These are phyloP conservation scores for Boletales sp. DNA, from an alignment of 768 basidiomycete species.

Conservation along the genomic window DNA sequence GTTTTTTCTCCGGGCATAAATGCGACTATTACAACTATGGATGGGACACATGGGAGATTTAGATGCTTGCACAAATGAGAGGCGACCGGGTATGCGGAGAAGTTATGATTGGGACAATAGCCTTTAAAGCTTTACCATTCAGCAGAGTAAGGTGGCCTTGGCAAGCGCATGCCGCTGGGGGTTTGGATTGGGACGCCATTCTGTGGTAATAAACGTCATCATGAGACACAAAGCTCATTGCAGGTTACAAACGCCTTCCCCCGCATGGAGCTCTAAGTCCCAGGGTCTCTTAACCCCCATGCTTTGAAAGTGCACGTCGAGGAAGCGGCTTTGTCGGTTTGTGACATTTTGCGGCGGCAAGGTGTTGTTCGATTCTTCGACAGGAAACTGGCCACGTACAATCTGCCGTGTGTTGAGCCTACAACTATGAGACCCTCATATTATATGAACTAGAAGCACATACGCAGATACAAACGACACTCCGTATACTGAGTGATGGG, in stretches of 20 bases:
- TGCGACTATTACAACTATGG: too few relatives aligned
- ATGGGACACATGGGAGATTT: neutral
- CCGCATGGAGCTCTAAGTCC: neutral
- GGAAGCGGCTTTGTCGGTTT: neutral
- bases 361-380: conserved; percentile 30
- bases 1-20: too few relatives aligned
- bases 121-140: conserved; percentile 6
- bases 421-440: conserved; percentile 9
- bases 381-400: conserved; percentile 54
- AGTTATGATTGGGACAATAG: neutral
- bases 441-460: conserved; percentile 14
- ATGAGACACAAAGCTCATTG: neutral
- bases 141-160: conserved; percentile 4
- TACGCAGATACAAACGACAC: conserved; percentile 67
- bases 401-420: conserved; percentile 61
- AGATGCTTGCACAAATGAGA: neutral
- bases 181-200: neutral
- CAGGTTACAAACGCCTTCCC: conserved; percentile 8
- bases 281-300: neutral
- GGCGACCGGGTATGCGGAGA: neutral
- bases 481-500: conserved; percentile 46
- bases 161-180: too few relatives aligned
- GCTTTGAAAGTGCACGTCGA: conserved; percentile 4
- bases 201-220: conserved; percentile 4
- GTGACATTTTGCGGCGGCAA: conserved; percentile 27